Base-by-base conservation (phyloP, 352 stramenopile genomes). In the Blastocystis sp. region DNA sequence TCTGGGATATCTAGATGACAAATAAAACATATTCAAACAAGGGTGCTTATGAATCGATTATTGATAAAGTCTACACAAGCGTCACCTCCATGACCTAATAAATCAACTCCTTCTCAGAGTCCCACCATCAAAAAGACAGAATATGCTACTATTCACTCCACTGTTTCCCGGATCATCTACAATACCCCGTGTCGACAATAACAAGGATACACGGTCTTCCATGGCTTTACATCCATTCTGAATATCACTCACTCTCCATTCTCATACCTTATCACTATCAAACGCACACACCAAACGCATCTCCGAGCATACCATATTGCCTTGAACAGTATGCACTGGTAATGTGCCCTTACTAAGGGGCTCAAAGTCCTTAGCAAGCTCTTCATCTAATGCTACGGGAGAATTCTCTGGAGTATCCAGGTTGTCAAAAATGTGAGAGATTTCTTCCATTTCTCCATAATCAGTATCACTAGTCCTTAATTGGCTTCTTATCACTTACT, bases 211-310 rank as follows among this genome's bases (percentile, higher is more conserved):
- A 35, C 73, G 73, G 30, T 84, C 73, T 30, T 84, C 73, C 73
- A 84, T 84, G 0, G 73, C 40, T 17, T 84, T 51, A 19, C 73
- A 33, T 3, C 73, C 73, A 42, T 84, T 84, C 73, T 84, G 3
- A 22, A 51, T 13, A n/a, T 64, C 51, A 51, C 5, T 19, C 9
- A 17, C 1, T 3, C 4, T 15, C 3, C 13, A 24, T n/a, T 19
- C 5, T 30, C 7, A 33, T 7, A 84, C 73, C 30, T 68, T 27
- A 42, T 84, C 73, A 35, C 73, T 84, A 30, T 84, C 73, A 44
- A 84, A 84, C 7, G 73, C 73, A 66, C 73, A 84, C n/a, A 84
- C 73, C 51, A 84, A 35, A 53, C 59, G 73, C 73, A 84, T 84
- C 30, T 84, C 73, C n/a, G 48, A 37, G 22, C 73, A 84, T 13